Percentiles rank a stretch among this genome's conserved stretches.
phyloP scores from a whole-genome alignment of 1,139 yeast genomes.

The Meyerozyma smithsonii region DNA sequence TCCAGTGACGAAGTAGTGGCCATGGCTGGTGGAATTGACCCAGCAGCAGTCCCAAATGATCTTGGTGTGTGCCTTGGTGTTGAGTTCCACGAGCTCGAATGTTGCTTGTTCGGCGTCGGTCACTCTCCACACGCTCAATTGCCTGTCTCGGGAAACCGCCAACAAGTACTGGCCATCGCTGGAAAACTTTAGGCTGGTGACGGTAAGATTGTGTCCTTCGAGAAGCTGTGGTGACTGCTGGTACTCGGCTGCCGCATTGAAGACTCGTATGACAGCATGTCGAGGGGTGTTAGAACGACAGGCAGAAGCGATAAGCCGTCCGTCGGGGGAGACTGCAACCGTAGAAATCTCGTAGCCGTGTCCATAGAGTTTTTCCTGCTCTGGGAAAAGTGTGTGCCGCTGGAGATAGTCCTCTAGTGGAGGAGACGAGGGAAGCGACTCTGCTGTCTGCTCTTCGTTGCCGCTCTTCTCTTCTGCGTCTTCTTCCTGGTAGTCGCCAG shows the following conservation, averaged over 20 bases:
- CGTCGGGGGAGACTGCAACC: constrained; percentile 65
- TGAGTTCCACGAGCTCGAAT: constrained; percentile 42
- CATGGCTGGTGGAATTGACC: constrained; percentile 43
- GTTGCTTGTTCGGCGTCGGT: constrained; percentile 30
- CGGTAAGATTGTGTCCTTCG: constrained; percentile 70
- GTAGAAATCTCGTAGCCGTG: constrained; percentile 94
- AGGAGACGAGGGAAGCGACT: constrained; percentile 37
- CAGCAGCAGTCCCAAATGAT: constrained; percentile 96
- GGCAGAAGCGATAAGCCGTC: constrained; percentile 76
- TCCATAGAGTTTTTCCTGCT: constrained; percentile 88
- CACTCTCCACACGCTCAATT: constrained; percentile 72
- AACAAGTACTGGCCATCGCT: constrained; percentile 63
- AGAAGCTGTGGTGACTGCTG: constrained; percentile 39
- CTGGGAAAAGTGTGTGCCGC: constrained; percentile 92
- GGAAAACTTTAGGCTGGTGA: constrained; percentile 78
- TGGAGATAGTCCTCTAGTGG: constrained; percentile 90
- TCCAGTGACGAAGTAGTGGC: constrained; percentile 62
- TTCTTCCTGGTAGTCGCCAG: constrained; percentile 34
- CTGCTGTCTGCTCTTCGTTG: too few species aligned
- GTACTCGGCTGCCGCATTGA: constrained; percentile 48
- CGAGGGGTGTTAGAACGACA: constrained; percentile 80
- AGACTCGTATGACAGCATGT: constrained; percentile 83
- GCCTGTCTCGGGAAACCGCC: constrained; percentile 89
- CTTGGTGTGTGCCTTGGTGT: constrained; percentile 77
- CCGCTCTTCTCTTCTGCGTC: constrained; percentile 29